Percentiles rank a stretch among this genome's conserved stretches.
phyloP scores from a whole-genome alignment of 331 rosid species.

The Pyracantha coccinea region DNA sequence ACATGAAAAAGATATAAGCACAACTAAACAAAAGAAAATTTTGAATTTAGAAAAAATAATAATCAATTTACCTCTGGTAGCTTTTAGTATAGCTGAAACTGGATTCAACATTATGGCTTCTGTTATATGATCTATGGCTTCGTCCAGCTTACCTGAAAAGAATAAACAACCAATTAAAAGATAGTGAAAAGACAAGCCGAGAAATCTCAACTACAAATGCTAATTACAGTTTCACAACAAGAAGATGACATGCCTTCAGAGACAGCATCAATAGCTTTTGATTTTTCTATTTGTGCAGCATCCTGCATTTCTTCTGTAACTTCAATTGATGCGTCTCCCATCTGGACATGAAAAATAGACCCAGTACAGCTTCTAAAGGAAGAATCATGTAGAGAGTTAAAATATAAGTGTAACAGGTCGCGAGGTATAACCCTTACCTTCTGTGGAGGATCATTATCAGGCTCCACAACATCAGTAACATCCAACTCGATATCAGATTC shows the following conservation, averaged over 20 bases:
- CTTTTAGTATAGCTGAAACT: slow-evolving; percentile 65
- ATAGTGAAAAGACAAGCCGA: background rate
- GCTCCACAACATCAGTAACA: slow-evolving; percentile 46
- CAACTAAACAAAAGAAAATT: background rate
- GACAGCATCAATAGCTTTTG: slow-evolving; percentile 46
- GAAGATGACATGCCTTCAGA: slow-evolving; percentile 39
- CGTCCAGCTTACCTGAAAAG: slow-evolving; percentile 49
- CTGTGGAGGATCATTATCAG: slow-evolving; percentile 72
- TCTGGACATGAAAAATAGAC: slow-evolving; percentile 31
- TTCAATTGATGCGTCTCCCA: slow-evolving; percentile 51
- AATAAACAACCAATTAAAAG: background rate
- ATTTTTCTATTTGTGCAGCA: slow-evolving; percentile 58
- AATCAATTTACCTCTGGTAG: slow-evolving; percentile 54
- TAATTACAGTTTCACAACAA: background rate
- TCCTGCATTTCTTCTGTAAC: slow-evolving; percentile 62
- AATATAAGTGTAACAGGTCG: background rate
- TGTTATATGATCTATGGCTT: slow-evolving; percentile 59
- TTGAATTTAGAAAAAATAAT: background rate
- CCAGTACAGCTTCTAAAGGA: background rate
- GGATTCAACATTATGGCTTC: slow-evolving; percentile 76
- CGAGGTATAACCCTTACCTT: slow-evolving; percentile 26
- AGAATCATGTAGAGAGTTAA: background rate
- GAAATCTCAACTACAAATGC: background rate
- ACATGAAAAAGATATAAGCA: background rate
- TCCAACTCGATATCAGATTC: slow-evolving; percentile 86